These are phyloP conservation scores for Austropuccinia psidii DNA, from an alignment of 1,284 basidiomycete genomes.

Conservation along the genomic window DNA sequence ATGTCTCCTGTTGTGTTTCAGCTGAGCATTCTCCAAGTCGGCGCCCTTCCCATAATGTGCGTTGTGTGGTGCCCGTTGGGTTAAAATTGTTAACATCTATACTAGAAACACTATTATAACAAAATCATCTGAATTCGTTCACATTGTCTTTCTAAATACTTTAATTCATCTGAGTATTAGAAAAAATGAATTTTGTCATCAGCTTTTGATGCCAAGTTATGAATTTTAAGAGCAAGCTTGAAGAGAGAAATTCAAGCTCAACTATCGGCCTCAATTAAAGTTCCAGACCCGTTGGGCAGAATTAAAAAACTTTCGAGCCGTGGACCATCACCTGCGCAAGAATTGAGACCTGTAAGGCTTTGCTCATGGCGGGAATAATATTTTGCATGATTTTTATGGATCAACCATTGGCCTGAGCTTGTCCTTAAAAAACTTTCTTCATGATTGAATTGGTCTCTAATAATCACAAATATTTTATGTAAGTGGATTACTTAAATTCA, in stretches of 20 bases:
- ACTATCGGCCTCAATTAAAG: conserved; percentile 33
- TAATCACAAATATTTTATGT: no score
- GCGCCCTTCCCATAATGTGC: background rate
- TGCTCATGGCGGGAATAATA: background rate
- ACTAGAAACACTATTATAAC: background rate
- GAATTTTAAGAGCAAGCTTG: background rate
- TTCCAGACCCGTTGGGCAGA: conserved; percentile 16
- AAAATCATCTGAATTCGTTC: background rate
- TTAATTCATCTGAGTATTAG: conserved; percentile 9
- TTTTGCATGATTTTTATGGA: background rate
- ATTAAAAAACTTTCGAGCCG: conserved; percentile 11
- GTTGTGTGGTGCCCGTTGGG: background rate
- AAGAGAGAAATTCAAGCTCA: background rate
- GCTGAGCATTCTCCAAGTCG: background rate
- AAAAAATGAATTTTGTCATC: background rate
- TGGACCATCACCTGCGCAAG: background rate
- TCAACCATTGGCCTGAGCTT: conserved; percentile 29
- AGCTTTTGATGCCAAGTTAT: no score
- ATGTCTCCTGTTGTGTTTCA: background rate
- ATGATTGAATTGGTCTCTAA: no score
- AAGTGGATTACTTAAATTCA: no score
- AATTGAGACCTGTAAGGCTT: no score
- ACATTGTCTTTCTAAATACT: conserved; percentile 4
- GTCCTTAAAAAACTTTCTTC: conserved; percentile 32
- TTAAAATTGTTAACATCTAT: background rate